Base-by-base conservation (phyloP, 768 basidiomycete species). In the Kwoniella sp. region DNA sequence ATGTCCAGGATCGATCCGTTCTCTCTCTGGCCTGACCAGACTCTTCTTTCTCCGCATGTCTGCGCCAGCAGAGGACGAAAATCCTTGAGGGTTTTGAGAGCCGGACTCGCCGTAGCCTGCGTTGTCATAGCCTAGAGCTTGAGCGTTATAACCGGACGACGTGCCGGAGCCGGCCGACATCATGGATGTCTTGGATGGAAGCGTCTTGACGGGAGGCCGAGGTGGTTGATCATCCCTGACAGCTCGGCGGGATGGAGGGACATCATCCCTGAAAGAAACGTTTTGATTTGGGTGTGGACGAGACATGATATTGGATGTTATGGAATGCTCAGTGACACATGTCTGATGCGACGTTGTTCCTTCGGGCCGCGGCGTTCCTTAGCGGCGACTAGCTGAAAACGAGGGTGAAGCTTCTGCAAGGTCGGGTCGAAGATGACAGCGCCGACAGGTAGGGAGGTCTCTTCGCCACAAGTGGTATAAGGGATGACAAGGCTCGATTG, bases 1-100 rank as follows among this genome's bases (percentile, higher is more conserved):
- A 78, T 96, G 90, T 34, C 84, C 83, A 9, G 91, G 90, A 67
- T 96, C 91, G 62, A 96, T 88, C 79, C 92, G 89, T 78, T 95
- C 92, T 51, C 93, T 79, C 75, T 99, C 93, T 4, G 93, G 93
- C 50, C 81, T 79, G 46, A 96, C 88, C 15, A 99, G 80, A 70
- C 85, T 88, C 80, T 91, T 92, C 80, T 95, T 96, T 70, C 95
- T 78, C 52, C 79, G 59, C 47, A 78, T 68, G 56, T 76, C 73
- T 10, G 70, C 73, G 25, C 63, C 68, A 23, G 57, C 62, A 9
- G 34, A 40, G 9, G 50, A 52, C 2, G 60, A 62, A 31, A 70
- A 70, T 6, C 68, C 67, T 41, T 62, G 60, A 1, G 52, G 52
- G 27, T 67, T 60, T 29, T 46, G 33, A 11, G 48, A 19, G 17